Conservation (phyloP, 495 filamentous ascomycete genomes). For the Hypoxylon rickii region DNA sequence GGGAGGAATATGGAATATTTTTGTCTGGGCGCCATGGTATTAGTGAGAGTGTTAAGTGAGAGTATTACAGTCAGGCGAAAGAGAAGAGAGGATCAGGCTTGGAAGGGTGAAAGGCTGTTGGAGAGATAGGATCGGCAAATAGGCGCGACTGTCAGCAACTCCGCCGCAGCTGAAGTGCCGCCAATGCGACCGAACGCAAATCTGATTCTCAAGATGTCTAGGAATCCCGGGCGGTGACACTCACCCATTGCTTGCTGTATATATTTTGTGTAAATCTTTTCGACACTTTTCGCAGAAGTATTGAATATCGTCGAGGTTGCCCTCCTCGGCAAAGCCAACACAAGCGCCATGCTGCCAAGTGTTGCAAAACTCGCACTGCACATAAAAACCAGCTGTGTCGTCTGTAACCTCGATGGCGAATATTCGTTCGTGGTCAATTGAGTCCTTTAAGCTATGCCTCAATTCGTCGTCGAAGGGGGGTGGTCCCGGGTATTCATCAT, state of each 20-base stretch:
- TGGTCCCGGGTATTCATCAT: constrained; percentile 92
- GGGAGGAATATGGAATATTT: constrained; percentile 61
- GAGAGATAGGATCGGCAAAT: constrained; percentile 35
- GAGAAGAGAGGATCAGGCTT: constrained; percentile 1
- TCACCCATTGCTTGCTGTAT: constrained; percentile 82
- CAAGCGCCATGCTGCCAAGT: constrained; percentile 99
- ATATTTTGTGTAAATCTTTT: constrained; percentile 85
- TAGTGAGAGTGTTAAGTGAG: constrained; percentile 30
- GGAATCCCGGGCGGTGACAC: constrained; percentile 41
- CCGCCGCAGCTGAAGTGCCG: constrained; percentile 37
- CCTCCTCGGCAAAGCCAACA: constrained; percentile 91
- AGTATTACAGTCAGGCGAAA: background rate
- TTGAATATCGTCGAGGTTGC: constrained; percentile 77
- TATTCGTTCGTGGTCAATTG: constrained; percentile 56
- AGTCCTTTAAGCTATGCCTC: constrained; percentile 54
- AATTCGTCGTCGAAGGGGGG: constrained; percentile 68
- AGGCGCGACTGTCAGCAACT: constrained; percentile 33
- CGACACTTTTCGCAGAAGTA: constrained; percentile 97
- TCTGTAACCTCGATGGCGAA: constrained; percentile 75
- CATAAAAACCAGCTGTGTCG: constrained; percentile 90
- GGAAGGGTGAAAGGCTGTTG: constrained; percentile 13
- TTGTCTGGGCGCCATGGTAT: constrained; percentile 50
- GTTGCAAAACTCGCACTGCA: constrained; percentile 97
- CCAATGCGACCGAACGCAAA: constrained; percentile 23
- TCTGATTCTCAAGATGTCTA: background rate